phyloP scores from a whole-genome alignment of 306 rosid genomes.

The Fragaria ananassa region DNA sequence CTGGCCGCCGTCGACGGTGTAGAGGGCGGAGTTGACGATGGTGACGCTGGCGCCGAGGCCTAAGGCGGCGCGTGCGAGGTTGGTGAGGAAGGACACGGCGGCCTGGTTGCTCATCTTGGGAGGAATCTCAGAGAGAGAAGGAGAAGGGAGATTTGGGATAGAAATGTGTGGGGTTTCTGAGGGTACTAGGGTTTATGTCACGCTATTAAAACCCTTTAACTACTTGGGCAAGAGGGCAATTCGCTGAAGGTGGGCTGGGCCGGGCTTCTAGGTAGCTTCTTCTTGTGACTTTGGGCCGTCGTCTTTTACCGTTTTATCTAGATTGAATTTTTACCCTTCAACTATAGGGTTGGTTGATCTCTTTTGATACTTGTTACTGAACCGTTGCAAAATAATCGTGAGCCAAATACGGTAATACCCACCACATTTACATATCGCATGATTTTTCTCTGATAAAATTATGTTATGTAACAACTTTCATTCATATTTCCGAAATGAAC shows the following conservation, averaged over 20 bases:
- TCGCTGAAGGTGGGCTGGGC: neutral
- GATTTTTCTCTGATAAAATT: too few species aligned
- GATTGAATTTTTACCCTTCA: neutral
- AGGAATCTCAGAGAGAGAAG: neutral
- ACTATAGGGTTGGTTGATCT: neutral
- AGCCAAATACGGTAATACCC: too few species aligned
- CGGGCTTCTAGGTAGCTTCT: neutral
- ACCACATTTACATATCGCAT: too few species aligned
- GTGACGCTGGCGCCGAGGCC: slow-evolving; percentile 66
- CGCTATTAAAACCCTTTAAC: slow-evolving; percentile 16
- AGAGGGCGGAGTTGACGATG: slow-evolving; percentile 52
- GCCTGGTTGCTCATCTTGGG: slow-evolving; percentile 74
- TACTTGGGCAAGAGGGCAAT: slow-evolving; percentile 15
- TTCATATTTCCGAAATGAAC: neutral
- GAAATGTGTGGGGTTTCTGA: neutral
- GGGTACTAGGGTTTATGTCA: neutral
- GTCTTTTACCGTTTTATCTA: neutral
- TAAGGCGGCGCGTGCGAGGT: slow-evolving; percentile 64
- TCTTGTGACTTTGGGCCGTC: neutral
- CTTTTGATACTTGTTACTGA: too few species aligned
- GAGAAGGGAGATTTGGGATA: neutral
- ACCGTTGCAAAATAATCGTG: too few species aligned
- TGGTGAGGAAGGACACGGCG: slow-evolving; percentile 55
- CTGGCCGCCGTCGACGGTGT: slow-evolving; percentile 96
- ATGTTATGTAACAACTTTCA: neutral